Evolutionary conservation across 108 stramenopile genomes (phyloP), one percentile per base, ranked within the genome.

Genomic region (Phaeodactylum tricornutum): DNA sequence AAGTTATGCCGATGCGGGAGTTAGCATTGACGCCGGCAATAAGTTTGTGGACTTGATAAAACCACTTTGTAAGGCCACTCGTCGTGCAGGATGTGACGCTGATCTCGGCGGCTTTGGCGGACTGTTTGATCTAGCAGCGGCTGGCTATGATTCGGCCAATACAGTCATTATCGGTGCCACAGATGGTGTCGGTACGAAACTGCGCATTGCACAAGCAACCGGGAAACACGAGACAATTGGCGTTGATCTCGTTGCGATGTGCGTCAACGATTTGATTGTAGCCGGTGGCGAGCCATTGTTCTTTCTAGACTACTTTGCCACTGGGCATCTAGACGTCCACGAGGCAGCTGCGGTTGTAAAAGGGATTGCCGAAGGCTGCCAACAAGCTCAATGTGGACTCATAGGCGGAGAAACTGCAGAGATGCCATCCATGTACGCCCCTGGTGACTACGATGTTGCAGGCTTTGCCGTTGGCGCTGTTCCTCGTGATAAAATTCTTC

Each of bases 361-460:
- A 43, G 94, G 95, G 20, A 94, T 98, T 59, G 95, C 97, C 2
- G 90, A 91, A 47, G 97, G 95, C 29, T 98, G 97, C 71, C 67
- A 55, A 14, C 85, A 98, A 71, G 72, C 94, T 25, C 81, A 84
- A 32, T 96, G 95, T 65, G 97, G 92, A 8, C 77, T 98, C 9
- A 87, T 94, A 62, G 97, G 97, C 14, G 97, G 97, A 6, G 97
- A 98, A 65, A 96, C 97, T 20, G 97, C 97, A n/a, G 97, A 98
- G 53, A 98, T 98, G 95, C 94, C 97, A n/a, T 90, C 89, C 43
- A 93, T 98, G 93, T 98, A 98, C 58, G 78, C 78, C n/a, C 81
- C 84, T 19, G 97, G 95, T 23, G 92, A 94, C 52, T 98, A 96
- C 62, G 97, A 98, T 75, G 64, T 98, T 29, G 97, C 95, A 34